Evolutionary conservation across 2,329 filamentous ascomycete species (phyloP).

Genomic region (Ophiostoma sp.): DNA sequence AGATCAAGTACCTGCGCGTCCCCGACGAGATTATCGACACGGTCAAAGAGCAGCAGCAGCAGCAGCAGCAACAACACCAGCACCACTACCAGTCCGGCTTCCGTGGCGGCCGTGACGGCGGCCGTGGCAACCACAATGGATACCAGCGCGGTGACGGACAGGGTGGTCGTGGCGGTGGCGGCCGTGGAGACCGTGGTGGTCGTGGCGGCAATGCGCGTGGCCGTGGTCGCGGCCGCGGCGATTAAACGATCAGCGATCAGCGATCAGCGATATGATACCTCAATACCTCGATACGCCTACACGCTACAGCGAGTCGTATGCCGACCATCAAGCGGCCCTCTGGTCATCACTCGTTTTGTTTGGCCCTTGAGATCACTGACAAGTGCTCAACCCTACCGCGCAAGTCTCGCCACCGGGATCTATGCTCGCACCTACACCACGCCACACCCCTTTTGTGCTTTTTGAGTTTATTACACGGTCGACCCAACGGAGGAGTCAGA

Average conservation of each 20-base stretch:
- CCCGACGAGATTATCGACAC: constrained; percentile 94
- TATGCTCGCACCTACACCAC: neutral
- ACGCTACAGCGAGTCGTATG: neutral
- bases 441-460: constrained; percentile 14
- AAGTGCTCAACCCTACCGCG: neutral
- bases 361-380: neutral
- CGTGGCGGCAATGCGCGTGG: constrained; percentile 34
- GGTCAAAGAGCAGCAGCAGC: constrained; percentile 86
- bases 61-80: constrained; percentile 51
- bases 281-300: neutral
- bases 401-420: neutral
- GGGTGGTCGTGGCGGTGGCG: constrained; percentile 38
- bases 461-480: constrained; percentile 20
- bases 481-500: constrained; percentile 13
- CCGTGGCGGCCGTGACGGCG: constrained; percentile 53
- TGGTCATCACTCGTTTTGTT: neutral
- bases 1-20: constrained; percentile 98
- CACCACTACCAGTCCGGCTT: constrained; percentile 45
- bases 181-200: constrained; percentile 37
- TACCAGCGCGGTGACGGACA: constrained; percentile 53
- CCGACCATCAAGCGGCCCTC: neutral
- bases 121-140: constrained; percentile 51
- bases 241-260: constrained; percentile 14
- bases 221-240: constrained; percentile 37
- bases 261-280: neutral